Percentiles rank a stretch among this genome's conserved stretches.
phyloP scores from a whole-genome alignment of 306 rosid species.

The Dalbergia cochinchinensis region DNA sequence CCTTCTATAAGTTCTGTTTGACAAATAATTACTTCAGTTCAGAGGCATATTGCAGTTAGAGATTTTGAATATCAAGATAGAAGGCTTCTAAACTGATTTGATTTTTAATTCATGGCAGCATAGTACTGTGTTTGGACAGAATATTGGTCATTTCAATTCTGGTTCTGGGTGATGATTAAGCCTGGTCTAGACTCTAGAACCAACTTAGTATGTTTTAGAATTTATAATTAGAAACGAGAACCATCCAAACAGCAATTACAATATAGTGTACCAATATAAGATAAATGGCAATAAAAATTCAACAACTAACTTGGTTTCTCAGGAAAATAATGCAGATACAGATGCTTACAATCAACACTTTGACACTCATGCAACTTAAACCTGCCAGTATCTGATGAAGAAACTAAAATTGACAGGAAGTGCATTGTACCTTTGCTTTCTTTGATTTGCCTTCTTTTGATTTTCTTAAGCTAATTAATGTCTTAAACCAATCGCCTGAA shows the following conservation, averaged over 20 bases:
- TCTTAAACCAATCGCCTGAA: slow-evolving; percentile 93
- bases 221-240: slow-evolving; percentile 2
- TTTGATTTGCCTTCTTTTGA: slow-evolving; percentile 68
- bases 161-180: neutral
- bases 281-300: neutral
- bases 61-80: slow-evolving; percentile 12
- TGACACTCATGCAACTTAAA: slow-evolving; percentile 8
- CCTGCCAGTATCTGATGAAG: slow-evolving; percentile 17
- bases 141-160: slow-evolving; percentile 22
- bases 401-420: slow-evolving; percentile 27
- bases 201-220: slow-evolving; percentile 7
- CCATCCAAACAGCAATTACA: neutral
- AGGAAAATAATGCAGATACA: slow-evolving; percentile 14
- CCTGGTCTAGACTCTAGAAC: neutral
- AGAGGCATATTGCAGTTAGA: slow-evolving; percentile 18
- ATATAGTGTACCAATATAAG: neutral
- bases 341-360: slow-evolving; percentile 5
- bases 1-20: slow-evolving; percentile 5
- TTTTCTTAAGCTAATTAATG: slow-evolving; percentile 69
- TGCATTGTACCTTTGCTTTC: slow-evolving; percentile 70
- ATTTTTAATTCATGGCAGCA: slow-evolving; percentile 14
- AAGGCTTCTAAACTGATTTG: slow-evolving; percentile 18
- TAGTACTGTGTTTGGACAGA: slow-evolving; percentile 6
- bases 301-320: slow-evolving; percentile 2
- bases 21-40: neutral